A percentile compares a stretch with the other conserved stretches of the same genome.
phyloP scores from a whole-genome alignment of 2,329 filamentous ascomycete genomes.

The Monosporascus sp. region DNA sequence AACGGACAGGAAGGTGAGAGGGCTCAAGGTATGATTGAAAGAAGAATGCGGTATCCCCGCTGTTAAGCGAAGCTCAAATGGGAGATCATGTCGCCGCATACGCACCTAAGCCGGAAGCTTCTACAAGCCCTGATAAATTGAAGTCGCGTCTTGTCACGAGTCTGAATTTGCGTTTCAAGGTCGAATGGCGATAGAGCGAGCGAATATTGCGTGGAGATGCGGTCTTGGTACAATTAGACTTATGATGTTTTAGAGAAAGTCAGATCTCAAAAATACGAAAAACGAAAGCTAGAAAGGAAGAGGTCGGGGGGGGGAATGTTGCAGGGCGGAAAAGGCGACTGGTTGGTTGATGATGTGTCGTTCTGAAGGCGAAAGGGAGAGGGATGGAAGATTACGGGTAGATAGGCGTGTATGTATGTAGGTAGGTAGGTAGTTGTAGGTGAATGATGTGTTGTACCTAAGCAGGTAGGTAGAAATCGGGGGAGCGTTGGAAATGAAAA shows the following conservation, averaged over 20 bases:
- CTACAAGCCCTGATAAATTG: neutral
- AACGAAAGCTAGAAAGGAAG: neutral
- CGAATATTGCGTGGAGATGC: neutral
- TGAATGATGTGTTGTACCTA: neutral
- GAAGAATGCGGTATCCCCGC: neutral
- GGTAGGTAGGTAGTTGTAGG: too few species aligned
- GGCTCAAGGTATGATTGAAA: neutral
- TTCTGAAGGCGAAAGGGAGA: neutral
- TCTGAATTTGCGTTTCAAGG: neutral
- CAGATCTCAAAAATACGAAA: neutral
- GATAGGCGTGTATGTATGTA: neutral
- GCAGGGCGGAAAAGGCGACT: neutral
- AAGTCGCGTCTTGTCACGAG: neutral
- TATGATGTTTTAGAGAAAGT: neutral
- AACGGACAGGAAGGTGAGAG: neutral
- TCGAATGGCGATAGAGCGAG: neutral
- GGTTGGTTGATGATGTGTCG: neutral
- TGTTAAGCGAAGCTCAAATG: neutral
- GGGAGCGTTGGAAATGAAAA: neutral
- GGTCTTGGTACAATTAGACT: neutral
- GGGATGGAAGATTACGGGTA: neutral
- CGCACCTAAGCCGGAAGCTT: neutral
- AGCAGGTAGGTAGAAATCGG: neutral
- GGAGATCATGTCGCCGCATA: neutral
- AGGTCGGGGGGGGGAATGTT: neutral